Base-by-base conservation (phyloP, 2,329 filamentous ascomycete genomes). In the Phaeophleospora eucalypticola region DNA sequence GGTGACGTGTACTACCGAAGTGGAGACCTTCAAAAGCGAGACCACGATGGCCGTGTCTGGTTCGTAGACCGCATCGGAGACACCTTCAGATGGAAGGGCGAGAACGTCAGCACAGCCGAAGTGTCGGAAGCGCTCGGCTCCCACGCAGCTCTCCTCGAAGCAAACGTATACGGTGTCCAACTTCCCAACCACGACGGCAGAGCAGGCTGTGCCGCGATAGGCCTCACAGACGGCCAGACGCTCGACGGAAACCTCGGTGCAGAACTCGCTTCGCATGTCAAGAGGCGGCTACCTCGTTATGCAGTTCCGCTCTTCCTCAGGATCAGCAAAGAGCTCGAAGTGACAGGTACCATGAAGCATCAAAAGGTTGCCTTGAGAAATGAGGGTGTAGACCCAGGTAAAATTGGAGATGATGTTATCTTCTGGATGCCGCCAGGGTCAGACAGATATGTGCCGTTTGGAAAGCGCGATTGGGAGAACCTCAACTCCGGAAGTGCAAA, bases 311-410 rank as follows among this genome's bases (percentile, higher is more conserved):
- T 93, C 1, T 95, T 95, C 68, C 64, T 95, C 39, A 76, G 89
- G 10, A 68, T 89, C 4, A 77, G 83, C 6, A 73, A 70, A 19
- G 68, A 77, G 37, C 67, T 81, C 55, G 80, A 85, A 59, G 76
- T 81, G 1, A 95, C 89, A 3, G 88, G 89, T 0, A 95, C 89
- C 39, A 86, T 89, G 61, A 95, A 95, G 74, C 87, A 94, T 71
- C 85, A 90, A 69, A 95, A 95, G 68, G 80, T 85, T 53, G 68
- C 72, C 0, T 65, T 95, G 53, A 75, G 87, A n/a, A 73, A 75
- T 2, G 78, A 90, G 52, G 89, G 89, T 0, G 86, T 91, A 0
- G 79, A 87, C 58, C 86, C 84, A 0, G 67, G 61, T 3, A 79
- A 79, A 58, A 71, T 77, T 4, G 59, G 56, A 3, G 55, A 54